These are phyloP conservation scores for Phytopythium litorale DNA, from an alignment of 352 stramenopile genomes.

Conservation along the genomic window DNA sequence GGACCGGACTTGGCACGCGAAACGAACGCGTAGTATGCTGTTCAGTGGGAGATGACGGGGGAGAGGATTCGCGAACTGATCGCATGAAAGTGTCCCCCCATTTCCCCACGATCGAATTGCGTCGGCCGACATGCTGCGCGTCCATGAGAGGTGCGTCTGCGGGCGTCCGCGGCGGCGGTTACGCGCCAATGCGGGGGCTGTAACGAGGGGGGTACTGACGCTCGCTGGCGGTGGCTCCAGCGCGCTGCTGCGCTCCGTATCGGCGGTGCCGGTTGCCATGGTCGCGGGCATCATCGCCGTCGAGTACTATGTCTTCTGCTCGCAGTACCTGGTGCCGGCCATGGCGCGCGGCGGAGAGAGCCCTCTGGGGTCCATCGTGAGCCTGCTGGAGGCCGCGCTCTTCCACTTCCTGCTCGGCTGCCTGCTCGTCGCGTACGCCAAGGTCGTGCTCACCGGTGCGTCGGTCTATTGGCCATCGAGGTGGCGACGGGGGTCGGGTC, in stretches of 20 bases:
- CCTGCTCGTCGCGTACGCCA: slow-evolving; percentile 58
- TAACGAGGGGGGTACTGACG: not conserved
- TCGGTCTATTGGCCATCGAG: not conserved
- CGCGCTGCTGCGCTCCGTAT: slow-evolving; percentile 57
- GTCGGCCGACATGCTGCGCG: slow-evolving; percentile 44
- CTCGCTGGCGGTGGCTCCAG: slow-evolving; percentile 12
- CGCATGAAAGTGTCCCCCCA: not conserved
- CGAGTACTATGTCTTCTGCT: slow-evolving; percentile 71
- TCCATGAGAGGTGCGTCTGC: slow-evolving; percentile 58
- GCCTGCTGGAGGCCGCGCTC: slow-evolving; percentile 26
- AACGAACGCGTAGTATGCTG: slow-evolving; percentile 1
- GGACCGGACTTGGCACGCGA: not conserved
- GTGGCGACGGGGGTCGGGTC: not conserved
- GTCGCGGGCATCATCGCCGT: slow-evolving; percentile 51
- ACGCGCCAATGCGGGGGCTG: not conserved
- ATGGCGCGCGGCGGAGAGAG: slow-evolving; percentile 16
- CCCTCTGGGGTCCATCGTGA: not conserved
- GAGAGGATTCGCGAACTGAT: not conserved
- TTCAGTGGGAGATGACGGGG: not conserved
- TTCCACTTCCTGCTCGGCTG: slow-evolving; percentile 64
- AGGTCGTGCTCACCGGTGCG: slow-evolving; percentile 72
- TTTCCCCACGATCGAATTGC: no score
- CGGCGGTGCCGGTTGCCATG: slow-evolving; percentile 55
- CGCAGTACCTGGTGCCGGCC: slow-evolving; percentile 38
- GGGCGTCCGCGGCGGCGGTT: not conserved